Conservation (phyloP, 805 yeast genomes). For the Sugiyamaella chiloensis region DNA sequence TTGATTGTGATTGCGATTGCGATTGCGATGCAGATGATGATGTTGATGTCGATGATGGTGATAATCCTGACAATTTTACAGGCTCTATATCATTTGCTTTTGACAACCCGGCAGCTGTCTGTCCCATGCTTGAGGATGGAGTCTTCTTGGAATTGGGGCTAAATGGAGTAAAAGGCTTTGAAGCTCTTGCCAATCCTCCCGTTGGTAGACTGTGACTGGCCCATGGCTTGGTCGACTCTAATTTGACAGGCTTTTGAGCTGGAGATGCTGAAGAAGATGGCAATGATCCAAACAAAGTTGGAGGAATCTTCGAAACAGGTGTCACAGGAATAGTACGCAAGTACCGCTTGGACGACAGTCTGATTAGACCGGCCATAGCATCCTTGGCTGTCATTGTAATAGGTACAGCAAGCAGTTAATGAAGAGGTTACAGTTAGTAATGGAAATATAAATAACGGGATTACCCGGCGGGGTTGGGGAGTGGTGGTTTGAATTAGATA, state of each 20-base stretch:
- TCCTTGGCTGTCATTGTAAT: conserved; percentile 12
- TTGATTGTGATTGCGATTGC: background rate
- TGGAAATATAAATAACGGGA: background rate
- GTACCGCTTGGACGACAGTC: conserved; percentile 14
- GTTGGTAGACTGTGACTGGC: conserved; percentile 14
- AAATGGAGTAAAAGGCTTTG: conserved; percentile 13
- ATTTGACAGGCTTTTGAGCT: background rate
- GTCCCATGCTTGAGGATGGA: no score
- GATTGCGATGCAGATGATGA: background rate
- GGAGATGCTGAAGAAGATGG: conserved; percentile 15
- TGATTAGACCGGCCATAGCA: conserved; percentile 6
- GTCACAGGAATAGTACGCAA: conserved; percentile 15
- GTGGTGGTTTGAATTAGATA: background rate
- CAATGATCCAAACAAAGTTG: conserved; percentile 14
- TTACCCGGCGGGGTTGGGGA: conserved; percentile 9
- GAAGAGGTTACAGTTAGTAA: conserved; percentile 5
- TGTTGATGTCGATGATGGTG: background rate
- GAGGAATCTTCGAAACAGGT: conserved; percentile 13
- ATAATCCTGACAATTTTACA: background rate
- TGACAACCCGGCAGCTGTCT: no score
- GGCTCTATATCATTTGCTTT: background rate
- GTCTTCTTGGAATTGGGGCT: background rate
- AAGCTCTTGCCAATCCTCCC: conserved; percentile 7
- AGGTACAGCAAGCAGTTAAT: no score
- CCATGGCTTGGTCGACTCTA: conserved; percentile 12